Conservation (phyloP, 352 stramenopile genomes). For the Pythium insidiosum region DNA sequence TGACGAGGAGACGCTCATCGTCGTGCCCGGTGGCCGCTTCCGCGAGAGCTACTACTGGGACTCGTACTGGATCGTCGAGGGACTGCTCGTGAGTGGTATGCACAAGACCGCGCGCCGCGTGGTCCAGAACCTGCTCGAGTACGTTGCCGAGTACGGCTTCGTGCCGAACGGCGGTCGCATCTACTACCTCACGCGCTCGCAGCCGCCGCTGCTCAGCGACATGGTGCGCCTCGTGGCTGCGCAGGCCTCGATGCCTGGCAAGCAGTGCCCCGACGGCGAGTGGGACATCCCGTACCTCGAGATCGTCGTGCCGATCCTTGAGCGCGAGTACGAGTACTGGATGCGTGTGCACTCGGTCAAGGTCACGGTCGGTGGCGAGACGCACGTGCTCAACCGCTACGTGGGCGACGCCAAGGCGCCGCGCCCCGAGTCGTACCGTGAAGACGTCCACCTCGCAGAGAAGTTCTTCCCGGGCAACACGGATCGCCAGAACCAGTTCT, state of each 20-base stretch:
- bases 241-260: neutral
- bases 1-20: slow-evolving; percentile 13
- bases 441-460: slow-evolving; percentile 22
- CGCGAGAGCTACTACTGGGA: slow-evolving; percentile 75
- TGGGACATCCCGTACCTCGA: slow-evolving; percentile 18
- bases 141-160: slow-evolving; percentile 36
- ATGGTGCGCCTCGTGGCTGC: slow-evolving; percentile 22
- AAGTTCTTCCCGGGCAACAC: neutral
- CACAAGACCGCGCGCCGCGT: slow-evolving; percentile 25
- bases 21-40: slow-evolving; percentile 52
- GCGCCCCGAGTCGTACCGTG: slow-evolving; percentile 45
- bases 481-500: slow-evolving; percentile 3
- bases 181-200: slow-evolving; percentile 53
- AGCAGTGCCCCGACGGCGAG: neutral
- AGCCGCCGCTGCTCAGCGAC: slow-evolving; percentile 47
- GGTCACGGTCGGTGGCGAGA: slow-evolving; percentile 5
- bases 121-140: slow-evolving; percentile 45
- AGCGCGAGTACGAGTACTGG: slow-evolving; percentile 36
- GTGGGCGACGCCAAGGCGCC: slow-evolving; percentile 8
- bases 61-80: slow-evolving; percentile 58
- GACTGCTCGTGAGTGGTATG: slow-evolving; percentile 45
- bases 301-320: slow-evolving; percentile 13
- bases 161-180: slow-evolving; percentile 55
- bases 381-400: slow-evolving; percentile 32
- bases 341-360: slow-evolving; percentile 16